Evolutionary conservation across 2,329 filamentous ascomycete species (phyloP).

Genomic region (Macroventuria anomochaeta): DNA sequence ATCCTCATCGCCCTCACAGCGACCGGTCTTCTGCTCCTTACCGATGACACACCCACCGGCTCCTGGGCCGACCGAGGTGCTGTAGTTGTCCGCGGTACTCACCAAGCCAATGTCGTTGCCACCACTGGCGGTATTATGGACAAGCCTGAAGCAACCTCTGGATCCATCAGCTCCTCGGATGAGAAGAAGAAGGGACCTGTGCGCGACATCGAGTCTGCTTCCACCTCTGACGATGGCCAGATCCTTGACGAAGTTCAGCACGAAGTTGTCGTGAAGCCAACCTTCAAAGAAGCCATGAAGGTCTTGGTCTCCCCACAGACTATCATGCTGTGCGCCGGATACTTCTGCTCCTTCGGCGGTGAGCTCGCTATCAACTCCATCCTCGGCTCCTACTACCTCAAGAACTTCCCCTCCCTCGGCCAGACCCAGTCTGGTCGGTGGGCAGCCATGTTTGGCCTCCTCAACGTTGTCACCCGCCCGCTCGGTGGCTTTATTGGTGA

Average conservation of each 20-base stretch:
- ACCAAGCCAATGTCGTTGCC: constrained; percentile 55
- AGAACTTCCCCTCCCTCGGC: constrained; percentile 61
- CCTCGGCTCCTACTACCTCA: constrained; percentile 64
- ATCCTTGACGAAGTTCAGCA: constrained; percentile 63
- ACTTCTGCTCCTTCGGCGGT: constrained; percentile 67
- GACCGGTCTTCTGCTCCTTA: constrained; percentile 72
- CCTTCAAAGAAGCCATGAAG: constrained; percentile 63
- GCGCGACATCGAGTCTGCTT: constrained; percentile 54
- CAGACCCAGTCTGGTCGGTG: constrained; percentile 64
- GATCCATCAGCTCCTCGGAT: constrained; percentile 49
- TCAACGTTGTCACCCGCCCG: constrained; percentile 73
- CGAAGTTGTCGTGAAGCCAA: constrained; percentile 69
- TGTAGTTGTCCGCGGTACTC: constrained; percentile 60
- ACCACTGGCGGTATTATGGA: constrained; percentile 60
- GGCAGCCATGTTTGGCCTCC: constrained; percentile 77
- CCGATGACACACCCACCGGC: constrained; percentile 82
- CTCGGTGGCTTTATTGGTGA: constrained; percentile 68
- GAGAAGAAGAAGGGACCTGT: constrained; percentile 41
- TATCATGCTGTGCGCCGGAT: constrained; percentile 59
- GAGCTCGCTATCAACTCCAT: constrained; percentile 68
- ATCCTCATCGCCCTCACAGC: constrained; percentile 73
- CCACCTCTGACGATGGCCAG: constrained; percentile 54
- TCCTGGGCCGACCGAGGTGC: constrained; percentile 77
- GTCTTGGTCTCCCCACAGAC: constrained; percentile 68
- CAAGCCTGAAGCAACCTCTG: constrained; percentile 35